Conservation (phyloP, 495 filamentous ascomycete genomes). For the Podospora comata region DNA sequence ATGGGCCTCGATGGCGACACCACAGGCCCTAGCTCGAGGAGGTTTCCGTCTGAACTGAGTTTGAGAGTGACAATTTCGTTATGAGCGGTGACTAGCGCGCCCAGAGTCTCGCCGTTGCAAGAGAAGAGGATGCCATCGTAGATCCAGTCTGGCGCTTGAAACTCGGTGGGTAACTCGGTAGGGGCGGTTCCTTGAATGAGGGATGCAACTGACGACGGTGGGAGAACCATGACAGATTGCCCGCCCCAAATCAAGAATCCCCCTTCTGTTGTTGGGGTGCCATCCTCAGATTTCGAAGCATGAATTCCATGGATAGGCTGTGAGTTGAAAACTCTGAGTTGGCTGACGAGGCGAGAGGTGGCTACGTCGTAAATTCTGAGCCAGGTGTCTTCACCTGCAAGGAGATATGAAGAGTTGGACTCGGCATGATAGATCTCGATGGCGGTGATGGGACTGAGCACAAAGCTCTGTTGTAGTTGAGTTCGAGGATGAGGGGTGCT, state of each 20-base stretch:
- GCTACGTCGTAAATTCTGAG: conserved; percentile 58
- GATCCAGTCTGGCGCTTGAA: conserved; percentile 72
- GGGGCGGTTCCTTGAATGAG: conserved; percentile 22
- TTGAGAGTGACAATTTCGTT: conserved; percentile 60
- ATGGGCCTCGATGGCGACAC: conserved; percentile 75
- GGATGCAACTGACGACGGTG: conserved; percentile 22
- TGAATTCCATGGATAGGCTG: conserved; percentile 70
- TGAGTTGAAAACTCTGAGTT: conserved; percentile 52
- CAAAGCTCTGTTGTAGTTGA: conserved; percentile 33
- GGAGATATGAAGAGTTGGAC: conserved; percentile 44
- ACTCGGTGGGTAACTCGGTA: conserved; percentile 7
- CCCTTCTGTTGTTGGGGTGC: background rate
- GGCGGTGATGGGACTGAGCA: conserved; percentile 58
- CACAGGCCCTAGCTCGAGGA: conserved; percentile 40
- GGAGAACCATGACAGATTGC: conserved; percentile 33
- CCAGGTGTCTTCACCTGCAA: conserved; percentile 72
- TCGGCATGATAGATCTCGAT: conserved; percentile 45
- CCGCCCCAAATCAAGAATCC: conserved; percentile 52
- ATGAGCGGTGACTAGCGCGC: conserved; percentile 73
- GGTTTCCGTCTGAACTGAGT: conserved; percentile 19
- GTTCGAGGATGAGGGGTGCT: background rate
- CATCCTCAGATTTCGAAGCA: conserved; percentile 26
- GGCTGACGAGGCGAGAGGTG: conserved; percentile 35
- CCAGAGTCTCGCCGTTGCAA: conserved; percentile 9
- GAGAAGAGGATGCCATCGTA: conserved; percentile 63